Percentiles rank a stretch among this genome's conserved stretches.
Evolutionary conservation across 306 rosid genomes (phyloP).

Genomic region (Cucumis hystrix): DNA sequence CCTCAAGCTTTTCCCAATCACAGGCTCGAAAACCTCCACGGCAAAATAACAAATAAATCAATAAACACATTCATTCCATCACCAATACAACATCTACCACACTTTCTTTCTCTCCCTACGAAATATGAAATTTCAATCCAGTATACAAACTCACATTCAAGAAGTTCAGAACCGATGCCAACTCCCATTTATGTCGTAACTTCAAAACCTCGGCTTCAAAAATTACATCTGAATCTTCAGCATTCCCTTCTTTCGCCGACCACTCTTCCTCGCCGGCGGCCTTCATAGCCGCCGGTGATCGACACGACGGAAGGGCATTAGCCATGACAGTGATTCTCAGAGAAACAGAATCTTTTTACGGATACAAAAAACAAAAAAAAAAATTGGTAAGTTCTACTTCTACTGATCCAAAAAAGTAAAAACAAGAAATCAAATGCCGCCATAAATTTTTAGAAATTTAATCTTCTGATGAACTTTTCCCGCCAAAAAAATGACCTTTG

Average conservation of each 20-base stretch:
- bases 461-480: constrained; percentile 24
- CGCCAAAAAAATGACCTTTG: constrained; percentile 27
- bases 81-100: not conserved
- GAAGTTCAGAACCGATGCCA: constrained; percentile 75
- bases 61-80: not conserved
- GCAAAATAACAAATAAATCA: not conserved
- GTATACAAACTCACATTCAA: constrained; percentile 33
- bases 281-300: not conserved
- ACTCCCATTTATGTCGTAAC: constrained; percentile 72
- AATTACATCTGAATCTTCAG: constrained; percentile 7
- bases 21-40: constrained; percentile 54
- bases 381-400: not conserved
- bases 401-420: not conserved
- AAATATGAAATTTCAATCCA: not conserved
- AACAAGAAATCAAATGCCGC: not conserved
- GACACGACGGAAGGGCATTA: constrained; percentile 1
- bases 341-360: not conserved
- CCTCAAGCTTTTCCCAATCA: constrained; percentile 40
- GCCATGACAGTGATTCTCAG: constrained; percentile 10
- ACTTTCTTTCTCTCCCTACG: not conserved
- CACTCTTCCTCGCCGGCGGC: constrained; percentile 10
- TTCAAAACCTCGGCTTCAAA: constrained; percentile 24
- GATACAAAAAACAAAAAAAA: no score
- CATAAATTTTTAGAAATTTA: not conserved
- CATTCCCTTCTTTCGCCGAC: constrained; percentile 15